Conservation (phyloP, 306 rosid species). For the Comarum palustre region DNA sequence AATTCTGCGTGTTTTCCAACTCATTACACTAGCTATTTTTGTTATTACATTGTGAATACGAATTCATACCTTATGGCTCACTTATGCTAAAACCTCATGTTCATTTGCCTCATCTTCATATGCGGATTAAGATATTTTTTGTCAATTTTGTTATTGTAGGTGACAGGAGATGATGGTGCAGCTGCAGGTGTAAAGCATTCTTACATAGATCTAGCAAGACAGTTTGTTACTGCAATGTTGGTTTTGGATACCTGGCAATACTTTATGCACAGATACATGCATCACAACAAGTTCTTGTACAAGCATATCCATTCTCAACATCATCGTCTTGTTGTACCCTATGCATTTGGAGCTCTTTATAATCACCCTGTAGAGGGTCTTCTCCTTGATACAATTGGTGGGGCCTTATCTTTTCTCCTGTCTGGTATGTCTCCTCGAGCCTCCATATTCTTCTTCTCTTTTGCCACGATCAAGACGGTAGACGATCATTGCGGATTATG, state of each 20-base stretch:
- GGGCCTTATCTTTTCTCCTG: conserved; percentile 79
- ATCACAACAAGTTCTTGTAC: conserved; percentile 87
- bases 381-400: conserved; percentile 88
- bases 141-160: conserved; percentile 39
- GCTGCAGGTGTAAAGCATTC: conserved; percentile 39
- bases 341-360: conserved; percentile 90
- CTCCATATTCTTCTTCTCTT: conserved; percentile 94
- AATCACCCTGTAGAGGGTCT: conserved; percentile 97
- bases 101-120: background rate
- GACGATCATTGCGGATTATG: conserved; percentile 93
- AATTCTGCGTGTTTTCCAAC: conserved; percentile 3
- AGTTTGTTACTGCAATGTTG: conserved; percentile 76
- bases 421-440: conserved; percentile 89
- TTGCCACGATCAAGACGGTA: conserved; percentile 88
- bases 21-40: background rate
- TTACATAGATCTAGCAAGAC: conserved; percentile 47
- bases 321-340: conserved; percentile 84
- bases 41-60: background rate
- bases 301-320: conserved; percentile 93
- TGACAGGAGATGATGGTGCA: conserved; percentile 55
- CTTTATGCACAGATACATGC: conserved; percentile 97
- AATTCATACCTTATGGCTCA: background rate
- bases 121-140: background rate
- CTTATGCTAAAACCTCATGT: background rate
- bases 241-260: conserved; percentile 97